Evolutionary conservation across 2,329 filamentous ascomycete genomes (phyloP).

Genomic region (Pseudocercospora fijiensis): DNA sequence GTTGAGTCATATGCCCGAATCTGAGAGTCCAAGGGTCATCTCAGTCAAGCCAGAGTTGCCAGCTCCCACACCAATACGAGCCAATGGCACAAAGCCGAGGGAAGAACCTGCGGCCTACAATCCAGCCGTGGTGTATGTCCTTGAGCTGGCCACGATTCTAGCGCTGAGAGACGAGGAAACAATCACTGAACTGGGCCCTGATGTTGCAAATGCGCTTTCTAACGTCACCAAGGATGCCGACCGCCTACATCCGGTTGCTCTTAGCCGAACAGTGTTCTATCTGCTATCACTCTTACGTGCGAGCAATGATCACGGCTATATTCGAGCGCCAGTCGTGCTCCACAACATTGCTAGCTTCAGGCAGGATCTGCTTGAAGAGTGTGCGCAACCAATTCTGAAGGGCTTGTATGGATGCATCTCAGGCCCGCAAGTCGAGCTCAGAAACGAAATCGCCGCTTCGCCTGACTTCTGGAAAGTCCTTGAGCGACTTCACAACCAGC

Average conservation of each 20-base stretch:
- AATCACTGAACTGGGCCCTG: slow-evolving; percentile 70
- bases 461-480: slow-evolving; percentile 96
- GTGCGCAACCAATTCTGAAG: slow-evolving; percentile 71
- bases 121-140: slow-evolving; percentile 80
- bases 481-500: slow-evolving; percentile 61
- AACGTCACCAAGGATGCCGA: slow-evolving; percentile 75
- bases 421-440: slow-evolving; percentile 66
- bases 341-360: slow-evolving; percentile 89
- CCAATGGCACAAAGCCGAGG: slow-evolving; percentile 59
- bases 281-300: slow-evolving; percentile 76
- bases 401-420: slow-evolving; percentile 79
- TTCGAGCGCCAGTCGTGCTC: slow-evolving; percentile 85
- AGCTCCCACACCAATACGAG: slow-evolving; percentile 56
- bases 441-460: slow-evolving; percentile 91
- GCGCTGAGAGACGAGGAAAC: slow-evolving; percentile 73
- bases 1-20: slow-evolving; percentile 78
- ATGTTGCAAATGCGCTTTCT: slow-evolving; percentile 77
- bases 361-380: slow-evolving; percentile 71
- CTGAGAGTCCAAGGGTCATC: slow-evolving; percentile 74
- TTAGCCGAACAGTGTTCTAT: slow-evolving; percentile 84
- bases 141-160: slow-evolving; percentile 84
- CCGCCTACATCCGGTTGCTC: slow-evolving; percentile 76
- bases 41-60: slow-evolving; percentile 84
- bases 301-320: slow-evolving; percentile 87
- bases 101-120: slow-evolving; percentile 69